phyloP scores from a whole-genome alignment of 2,329 filamentous ascomycete species.

The Xylaria sp. region DNA sequence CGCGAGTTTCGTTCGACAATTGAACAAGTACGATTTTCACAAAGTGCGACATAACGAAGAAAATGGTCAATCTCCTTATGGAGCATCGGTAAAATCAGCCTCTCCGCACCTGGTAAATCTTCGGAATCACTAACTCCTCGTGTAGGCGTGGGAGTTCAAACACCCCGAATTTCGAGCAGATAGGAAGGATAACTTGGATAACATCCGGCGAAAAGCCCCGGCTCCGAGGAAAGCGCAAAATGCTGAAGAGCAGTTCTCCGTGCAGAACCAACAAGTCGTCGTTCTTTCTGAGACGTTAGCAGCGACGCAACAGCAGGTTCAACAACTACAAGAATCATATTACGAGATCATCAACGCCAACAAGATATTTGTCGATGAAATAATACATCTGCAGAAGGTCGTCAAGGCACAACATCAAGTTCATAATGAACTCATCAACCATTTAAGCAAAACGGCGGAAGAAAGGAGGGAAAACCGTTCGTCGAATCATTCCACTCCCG shows the following conservation, averaged over 20 bases:
- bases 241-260: conserved; percentile 73
- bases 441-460: conserved; percentile 62
- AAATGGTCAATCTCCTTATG: conserved; percentile 82
- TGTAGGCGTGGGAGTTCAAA: conserved; percentile 92
- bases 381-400: conserved; percentile 69
- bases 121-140: conserved; percentile 46
- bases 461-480: conserved; percentile 57
- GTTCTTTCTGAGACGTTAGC: conserved; percentile 88
- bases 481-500: conserved; percentile 53
- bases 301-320: conserved; percentile 91
- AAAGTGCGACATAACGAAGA: conserved; percentile 93
- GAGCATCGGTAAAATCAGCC: conserved; percentile 72
- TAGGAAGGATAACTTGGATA: conserved; percentile 95
- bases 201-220: conserved; percentile 94
- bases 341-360: conserved; percentile 77
- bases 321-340: conserved; percentile 85
- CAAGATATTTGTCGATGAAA: conserved; percentile 70
- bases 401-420: conserved; percentile 68
- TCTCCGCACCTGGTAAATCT: conserved; percentile 29
- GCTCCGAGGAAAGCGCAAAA: conserved; percentile 81
- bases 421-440: conserved; percentile 67
- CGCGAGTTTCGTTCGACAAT: conserved; percentile 79
- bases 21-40: conserved; percentile 87
- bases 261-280: conserved; percentile 87
- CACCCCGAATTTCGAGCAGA: conserved; percentile 96